phyloP scores from a whole-genome alignment of 345 rosid species.

The Populus euphratica region DNA sequence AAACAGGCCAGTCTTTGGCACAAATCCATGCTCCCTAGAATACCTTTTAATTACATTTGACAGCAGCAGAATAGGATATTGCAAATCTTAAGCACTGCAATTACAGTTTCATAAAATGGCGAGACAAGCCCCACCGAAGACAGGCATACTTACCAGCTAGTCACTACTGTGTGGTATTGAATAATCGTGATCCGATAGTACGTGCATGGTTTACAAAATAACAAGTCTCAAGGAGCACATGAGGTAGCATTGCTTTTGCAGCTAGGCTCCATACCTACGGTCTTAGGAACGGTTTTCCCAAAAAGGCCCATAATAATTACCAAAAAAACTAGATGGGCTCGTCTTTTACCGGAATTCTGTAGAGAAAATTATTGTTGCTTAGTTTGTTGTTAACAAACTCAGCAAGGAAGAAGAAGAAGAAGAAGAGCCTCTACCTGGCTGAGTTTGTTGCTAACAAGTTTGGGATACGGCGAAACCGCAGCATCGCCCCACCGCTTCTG shows the following conservation, averaged over 20 bases:
- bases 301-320: constrained; percentile 29
- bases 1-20: constrained; percentile 2
- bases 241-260: not conserved
- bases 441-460: constrained; percentile 21
- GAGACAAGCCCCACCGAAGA: not conserved
- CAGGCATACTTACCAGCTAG: constrained; percentile 59
- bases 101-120: not conserved
- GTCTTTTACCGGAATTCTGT: too few species aligned
- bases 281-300: constrained; percentile 40
- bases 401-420: too few species aligned
- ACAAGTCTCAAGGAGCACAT: not conserved
- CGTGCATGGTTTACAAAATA: not conserved
- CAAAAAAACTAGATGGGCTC: too few species aligned
- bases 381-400: too few species aligned
- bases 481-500: constrained; percentile 59
- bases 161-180: constrained; percentile 74
- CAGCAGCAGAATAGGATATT: not conserved
- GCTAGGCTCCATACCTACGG: constrained; percentile 27
- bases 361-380: too few species aligned
- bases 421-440: constrained; percentile 25
- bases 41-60: not conserved
- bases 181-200: constrained; percentile 70
- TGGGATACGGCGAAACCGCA: constrained; percentile 38
- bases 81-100: not conserved
- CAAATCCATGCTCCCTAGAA: not conserved